Percentiles rank a stretch among this genome's conserved stretches.
These are phyloP conservation scores for Pythium periplocum DNA, from an alignment of 352 stramenopile genomes.

Conservation along the genomic window DNA sequence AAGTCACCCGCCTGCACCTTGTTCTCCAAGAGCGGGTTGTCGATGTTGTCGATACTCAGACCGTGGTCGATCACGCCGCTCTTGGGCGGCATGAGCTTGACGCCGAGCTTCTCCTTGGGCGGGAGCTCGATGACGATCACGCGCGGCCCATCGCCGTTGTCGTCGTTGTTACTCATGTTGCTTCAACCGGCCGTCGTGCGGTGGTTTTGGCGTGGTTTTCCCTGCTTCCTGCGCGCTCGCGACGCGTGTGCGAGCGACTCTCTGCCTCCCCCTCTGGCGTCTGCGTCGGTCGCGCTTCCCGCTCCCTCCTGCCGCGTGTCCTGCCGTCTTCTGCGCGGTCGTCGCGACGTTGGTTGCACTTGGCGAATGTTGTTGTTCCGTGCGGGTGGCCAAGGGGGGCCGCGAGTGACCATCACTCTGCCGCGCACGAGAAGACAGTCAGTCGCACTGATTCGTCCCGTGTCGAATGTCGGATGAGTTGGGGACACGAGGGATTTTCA, in stretches of 20 bases:
- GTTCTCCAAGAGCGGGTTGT: conserved; percentile 78
- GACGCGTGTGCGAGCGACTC: conserved; percentile 1
- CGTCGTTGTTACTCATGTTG: conserved; percentile 1
- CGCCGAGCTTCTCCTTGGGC: conserved; percentile 80
- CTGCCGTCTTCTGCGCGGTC: too few species aligned
- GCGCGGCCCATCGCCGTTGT: neutral
- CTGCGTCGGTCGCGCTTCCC: neutral
- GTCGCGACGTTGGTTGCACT: too few species aligned
- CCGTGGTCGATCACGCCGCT: conserved; percentile 77
- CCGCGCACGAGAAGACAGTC: too few species aligned
- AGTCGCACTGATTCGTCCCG: too few species aligned
- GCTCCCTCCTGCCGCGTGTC: neutral
- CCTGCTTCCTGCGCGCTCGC: neutral
- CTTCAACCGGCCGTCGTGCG: conserved; percentile 1
- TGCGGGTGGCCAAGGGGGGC: conserved; percentile 1
- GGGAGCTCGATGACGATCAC: conserved; percentile 78
- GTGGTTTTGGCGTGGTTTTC: neutral
- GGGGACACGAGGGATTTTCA: too few species aligned
- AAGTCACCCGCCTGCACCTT: conserved; percentile 79
- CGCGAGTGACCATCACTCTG: too few species aligned
- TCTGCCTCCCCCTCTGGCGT: conserved; percentile 1
- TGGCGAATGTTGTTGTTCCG: neutral
- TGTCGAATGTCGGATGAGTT: too few species aligned
- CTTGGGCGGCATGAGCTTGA: conserved; percentile 83
- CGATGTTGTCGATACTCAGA: conserved; percentile 84